phyloP scores from a whole-genome alignment of 2,329 filamentous ascomycete genomes.

The Dothidotthia symphoricarpi region DNA sequence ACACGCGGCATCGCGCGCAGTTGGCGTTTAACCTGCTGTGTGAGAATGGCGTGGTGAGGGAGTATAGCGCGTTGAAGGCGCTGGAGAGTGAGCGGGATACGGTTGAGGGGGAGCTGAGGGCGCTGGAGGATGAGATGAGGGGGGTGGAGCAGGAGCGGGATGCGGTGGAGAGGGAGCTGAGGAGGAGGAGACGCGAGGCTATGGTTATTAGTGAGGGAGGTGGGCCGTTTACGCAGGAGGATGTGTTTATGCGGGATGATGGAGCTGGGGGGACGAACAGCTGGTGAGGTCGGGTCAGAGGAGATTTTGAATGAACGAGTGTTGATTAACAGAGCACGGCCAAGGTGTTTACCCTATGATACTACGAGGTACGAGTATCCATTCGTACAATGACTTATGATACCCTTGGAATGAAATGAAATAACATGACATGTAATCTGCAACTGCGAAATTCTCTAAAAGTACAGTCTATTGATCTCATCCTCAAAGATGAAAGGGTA shows the following conservation, averaged over 20 bases:
- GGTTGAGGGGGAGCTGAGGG: conserved; percentile 4
- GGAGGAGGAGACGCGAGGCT: conserved; percentile 76
- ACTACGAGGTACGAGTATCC: too few species aligned
- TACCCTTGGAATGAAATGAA: too few species aligned
- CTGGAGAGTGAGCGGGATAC: conserved; percentile 45
- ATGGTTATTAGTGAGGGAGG: conserved; percentile 90
- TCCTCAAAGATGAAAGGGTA: too few species aligned
- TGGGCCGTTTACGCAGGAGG: conserved; percentile 66
- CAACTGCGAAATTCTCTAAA: too few species aligned
- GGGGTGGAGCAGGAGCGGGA: conserved; percentile 45
- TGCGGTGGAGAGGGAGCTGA: conserved; percentile 64
- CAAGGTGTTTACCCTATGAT: too few species aligned
- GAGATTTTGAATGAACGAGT: too few species aligned
- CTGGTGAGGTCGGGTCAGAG: too few species aligned
- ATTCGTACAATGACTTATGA: too few species aligned
- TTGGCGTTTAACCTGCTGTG: conserved; percentile 30
- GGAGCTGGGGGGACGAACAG: conserved; percentile 13
- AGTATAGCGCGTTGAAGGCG: conserved; percentile 6
- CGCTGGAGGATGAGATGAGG: conserved; percentile 2
- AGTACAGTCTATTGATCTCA: too few species aligned
- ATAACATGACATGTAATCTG: too few species aligned
- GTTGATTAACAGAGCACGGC: too few species aligned
- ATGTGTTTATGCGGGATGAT: conserved; percentile 67
- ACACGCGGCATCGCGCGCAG: conserved; percentile 21
- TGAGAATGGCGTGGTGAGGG: conserved; percentile 21